Percentiles rank a stretch among this genome's conserved stretches.
These are phyloP conservation scores for Aspergillus nidulans DNA, from an alignment of 495 filamentous ascomycete species.

Conservation along the genomic window DNA sequence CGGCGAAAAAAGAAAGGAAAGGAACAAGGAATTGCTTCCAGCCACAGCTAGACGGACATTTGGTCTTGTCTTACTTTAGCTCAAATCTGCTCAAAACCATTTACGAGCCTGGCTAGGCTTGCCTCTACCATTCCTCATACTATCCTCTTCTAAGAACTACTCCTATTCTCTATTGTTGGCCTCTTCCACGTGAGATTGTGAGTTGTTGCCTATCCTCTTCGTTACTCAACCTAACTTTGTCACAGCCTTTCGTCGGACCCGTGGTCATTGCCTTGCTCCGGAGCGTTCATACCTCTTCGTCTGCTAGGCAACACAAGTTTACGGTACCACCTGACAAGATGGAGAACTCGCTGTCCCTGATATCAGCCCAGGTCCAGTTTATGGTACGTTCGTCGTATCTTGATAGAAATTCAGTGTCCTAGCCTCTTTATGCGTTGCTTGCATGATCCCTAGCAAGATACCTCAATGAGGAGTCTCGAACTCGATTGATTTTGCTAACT, in stretches of 20 bases:
- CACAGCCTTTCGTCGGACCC: background rate
- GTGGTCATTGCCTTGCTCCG: background rate
- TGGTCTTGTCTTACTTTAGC: constrained; percentile 1
- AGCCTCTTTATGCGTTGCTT: background rate
- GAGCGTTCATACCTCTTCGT: background rate
- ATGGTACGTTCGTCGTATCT: constrained; percentile 38
- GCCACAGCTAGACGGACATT: background rate
- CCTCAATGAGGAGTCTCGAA: background rate
- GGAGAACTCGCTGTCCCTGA: constrained; percentile 46
- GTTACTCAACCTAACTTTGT: background rate
- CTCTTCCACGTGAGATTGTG: background rate
- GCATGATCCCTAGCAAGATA: background rate
- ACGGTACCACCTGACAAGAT: constrained; percentile 22
- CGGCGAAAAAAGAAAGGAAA: constrained; percentile 17
- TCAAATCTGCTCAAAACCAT: background rate
- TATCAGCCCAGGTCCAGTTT: constrained; percentile 54
- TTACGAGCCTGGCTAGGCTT: background rate
- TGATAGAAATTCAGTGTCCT: background rate
- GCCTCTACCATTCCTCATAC: background rate
- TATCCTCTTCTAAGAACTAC: background rate
- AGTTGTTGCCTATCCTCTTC: background rate
- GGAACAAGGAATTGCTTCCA: constrained; percentile 7
- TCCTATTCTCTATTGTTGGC: background rate
- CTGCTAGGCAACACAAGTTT: constrained; percentile 2
- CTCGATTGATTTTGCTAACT: constrained; percentile 11